These are phyloP conservation scores for Nigrospora osmanthi DNA, from an alignment of 2,329 filamentous ascomycete species.

Conservation along the genomic window DNA sequence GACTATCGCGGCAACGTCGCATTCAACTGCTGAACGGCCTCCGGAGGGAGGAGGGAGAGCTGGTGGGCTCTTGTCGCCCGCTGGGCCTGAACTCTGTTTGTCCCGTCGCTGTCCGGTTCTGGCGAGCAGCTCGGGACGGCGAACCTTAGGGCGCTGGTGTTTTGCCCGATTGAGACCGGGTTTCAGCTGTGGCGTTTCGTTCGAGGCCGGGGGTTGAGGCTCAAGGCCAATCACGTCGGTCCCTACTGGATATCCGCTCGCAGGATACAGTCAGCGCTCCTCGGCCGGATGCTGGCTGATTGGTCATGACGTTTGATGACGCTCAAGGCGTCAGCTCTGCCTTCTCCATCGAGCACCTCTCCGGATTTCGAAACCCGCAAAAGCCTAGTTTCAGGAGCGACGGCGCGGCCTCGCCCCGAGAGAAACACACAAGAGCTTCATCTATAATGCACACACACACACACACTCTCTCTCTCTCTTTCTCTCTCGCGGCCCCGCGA, in stretches of 20 bases:
- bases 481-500: too few species aligned
- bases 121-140: conserved; percentile 3
- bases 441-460: too few species aligned
- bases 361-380: conserved; percentile 17
- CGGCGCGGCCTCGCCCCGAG: too few species aligned
- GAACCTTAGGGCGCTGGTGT: background rate
- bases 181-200: conserved; percentile 30
- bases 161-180: conserved; percentile 7
- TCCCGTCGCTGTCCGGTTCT: background rate
- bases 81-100: conserved; percentile 1
- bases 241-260: conserved; percentile 10
- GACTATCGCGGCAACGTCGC: conserved; percentile 5
- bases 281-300: conserved; percentile 11
- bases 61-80: background rate
- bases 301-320: conserved; percentile 16
- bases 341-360: conserved; percentile 11
- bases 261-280: conserved; percentile 15
- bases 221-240: conserved; percentile 19
- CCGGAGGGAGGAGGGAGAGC: too few species aligned
- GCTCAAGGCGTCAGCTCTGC: conserved; percentile 11
- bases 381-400: too few species aligned
- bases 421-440: too few species aligned
- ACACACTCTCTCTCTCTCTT: too few species aligned
- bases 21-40: background rate
- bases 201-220: conserved; percentile 14